These are phyloP conservation scores for Backusella sp. DNA, from an alignment of 192 early-diverging fungal genomes.

Conservation along the genomic window DNA sequence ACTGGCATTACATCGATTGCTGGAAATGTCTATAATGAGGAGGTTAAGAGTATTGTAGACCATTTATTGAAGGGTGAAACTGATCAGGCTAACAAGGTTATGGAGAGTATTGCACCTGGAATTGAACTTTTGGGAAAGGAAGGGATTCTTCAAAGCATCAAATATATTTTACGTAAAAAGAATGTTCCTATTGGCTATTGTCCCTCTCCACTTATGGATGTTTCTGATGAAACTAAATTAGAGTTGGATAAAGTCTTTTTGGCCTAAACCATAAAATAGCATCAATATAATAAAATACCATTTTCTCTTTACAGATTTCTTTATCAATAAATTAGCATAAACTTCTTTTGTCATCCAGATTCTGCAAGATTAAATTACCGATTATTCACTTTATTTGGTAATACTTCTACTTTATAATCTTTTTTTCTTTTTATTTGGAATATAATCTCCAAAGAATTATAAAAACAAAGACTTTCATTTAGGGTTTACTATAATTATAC, in stretches of 20 bases:
- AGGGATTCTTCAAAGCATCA: constrained; percentile 12
- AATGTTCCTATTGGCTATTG: constrained; percentile 18
- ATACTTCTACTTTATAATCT: not conserved
- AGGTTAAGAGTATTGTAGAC: constrained; percentile 3
- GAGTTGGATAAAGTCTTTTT: not conserved
- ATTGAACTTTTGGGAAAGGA: not conserved
- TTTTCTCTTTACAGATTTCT: not conserved
- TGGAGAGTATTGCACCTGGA: not conserved
- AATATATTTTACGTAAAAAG: constrained; percentile 22
- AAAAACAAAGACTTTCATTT: not conserved
- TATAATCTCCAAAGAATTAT: not conserved
- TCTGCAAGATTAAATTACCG: not conserved
- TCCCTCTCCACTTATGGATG: constrained; percentile 12
- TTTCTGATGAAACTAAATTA: not conserved
- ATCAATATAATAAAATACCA: not conserved
- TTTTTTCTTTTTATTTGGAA: no score
- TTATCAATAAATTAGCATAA: not conserved
- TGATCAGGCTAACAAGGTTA: constrained; percentile 8
- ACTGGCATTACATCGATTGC: constrained; percentile 21
- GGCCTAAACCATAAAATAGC: not conserved
- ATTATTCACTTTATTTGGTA: not conserved
- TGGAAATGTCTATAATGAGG: constrained; percentile 6
- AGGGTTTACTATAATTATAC: no score
- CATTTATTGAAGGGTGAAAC: not conserved
- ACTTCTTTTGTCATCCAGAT: not conserved